Conservation (phyloP, 2,329 filamentous ascomycete species). For the Neofusicoccum laricinum region DNA sequence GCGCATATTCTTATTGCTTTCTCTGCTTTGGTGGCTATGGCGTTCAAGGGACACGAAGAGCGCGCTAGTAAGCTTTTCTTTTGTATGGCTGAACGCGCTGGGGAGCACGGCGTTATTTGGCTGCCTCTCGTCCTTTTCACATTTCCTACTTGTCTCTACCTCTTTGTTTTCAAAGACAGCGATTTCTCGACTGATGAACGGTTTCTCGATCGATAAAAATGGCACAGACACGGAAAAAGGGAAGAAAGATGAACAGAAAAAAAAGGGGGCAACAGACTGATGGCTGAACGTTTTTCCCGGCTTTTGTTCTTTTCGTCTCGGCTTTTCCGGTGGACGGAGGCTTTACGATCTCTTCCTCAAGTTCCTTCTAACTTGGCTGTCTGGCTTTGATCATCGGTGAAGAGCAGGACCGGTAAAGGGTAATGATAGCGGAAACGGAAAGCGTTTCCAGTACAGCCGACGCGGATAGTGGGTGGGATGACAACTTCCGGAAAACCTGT, state of each 20-base stretch:
- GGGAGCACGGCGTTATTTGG: slow-evolving; percentile 3
- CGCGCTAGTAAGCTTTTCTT: slow-evolving; percentile 18
- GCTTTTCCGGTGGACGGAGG: neutral
- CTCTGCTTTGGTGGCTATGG: neutral
- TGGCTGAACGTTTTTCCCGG: neutral
- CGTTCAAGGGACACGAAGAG: neutral
- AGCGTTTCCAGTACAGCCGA: neutral
- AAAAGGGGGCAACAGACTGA: slow-evolving; percentile 2
- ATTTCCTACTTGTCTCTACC: neutral
- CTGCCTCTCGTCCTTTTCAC: neutral
- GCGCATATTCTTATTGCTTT: neutral
- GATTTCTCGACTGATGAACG: neutral
- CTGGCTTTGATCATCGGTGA: neutral
- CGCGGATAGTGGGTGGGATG: slow-evolving; percentile 1
- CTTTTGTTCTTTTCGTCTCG: neutral
- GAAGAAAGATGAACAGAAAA: neutral
- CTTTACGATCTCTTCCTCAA: slow-evolving; percentile 1
- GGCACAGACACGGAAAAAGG: slow-evolving; percentile 1
- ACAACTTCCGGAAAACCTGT: slow-evolving; percentile 12
- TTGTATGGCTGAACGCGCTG: slow-evolving; percentile 10
- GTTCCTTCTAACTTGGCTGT: neutral
- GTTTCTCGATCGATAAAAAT: slow-evolving; percentile 2
- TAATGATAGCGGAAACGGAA: neutral
- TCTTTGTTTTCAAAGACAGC: neutral
- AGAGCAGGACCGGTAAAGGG: neutral